phyloP scores from a whole-genome alignment of 345 rosid species.

The Gossypium bickii region DNA sequence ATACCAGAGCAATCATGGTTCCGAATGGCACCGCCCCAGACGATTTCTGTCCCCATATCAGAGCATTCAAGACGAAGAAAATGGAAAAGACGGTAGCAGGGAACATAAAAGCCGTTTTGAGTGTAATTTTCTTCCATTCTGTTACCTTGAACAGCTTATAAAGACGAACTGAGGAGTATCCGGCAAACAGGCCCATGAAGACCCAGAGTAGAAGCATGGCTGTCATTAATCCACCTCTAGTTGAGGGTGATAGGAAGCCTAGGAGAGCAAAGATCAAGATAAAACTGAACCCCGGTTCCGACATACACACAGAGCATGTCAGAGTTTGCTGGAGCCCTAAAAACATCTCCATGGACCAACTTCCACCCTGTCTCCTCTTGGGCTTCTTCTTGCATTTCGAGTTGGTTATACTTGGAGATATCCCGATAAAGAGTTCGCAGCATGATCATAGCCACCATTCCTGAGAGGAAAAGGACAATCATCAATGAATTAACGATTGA shows the following conservation, averaged over 20 bases:
- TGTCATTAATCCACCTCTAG: slow-evolving; percentile 85
- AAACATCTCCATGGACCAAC: slow-evolving; percentile 91
- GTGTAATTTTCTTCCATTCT: slow-evolving; percentile 75
- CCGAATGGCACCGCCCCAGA: slow-evolving; percentile 96
- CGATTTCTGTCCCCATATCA: slow-evolving; percentile 92
- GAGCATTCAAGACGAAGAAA: slow-evolving; percentile 75
- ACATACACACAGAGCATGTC: slow-evolving; percentile 80
- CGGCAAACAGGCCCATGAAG: slow-evolving; percentile 87
- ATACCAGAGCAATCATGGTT: slow-evolving; percentile 81
- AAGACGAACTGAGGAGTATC: slow-evolving; percentile 70
- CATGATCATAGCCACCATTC: slow-evolving; percentile 99
- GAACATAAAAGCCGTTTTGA: slow-evolving; percentile 72
- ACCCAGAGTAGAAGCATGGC: slow-evolving; percentile 92
- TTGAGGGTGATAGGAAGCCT: slow-evolving; percentile 92
- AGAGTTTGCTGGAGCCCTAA: slow-evolving; percentile 66
- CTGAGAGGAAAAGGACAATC: slow-evolving; percentile 94
- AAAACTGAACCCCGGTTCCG: slow-evolving; percentile 84
- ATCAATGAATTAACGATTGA: slow-evolving; percentile 86
- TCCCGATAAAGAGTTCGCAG: slow-evolving; percentile 86
- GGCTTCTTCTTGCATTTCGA: slow-evolving; percentile 93
- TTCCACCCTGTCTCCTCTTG: slow-evolving; percentile 97
- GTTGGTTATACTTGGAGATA: slow-evolving; percentile 88
- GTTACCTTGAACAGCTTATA: slow-evolving; percentile 80
- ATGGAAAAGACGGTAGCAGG: slow-evolving; percentile 57
- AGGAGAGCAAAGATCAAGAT: slow-evolving; percentile 89